Percentiles rank a stretch among this genome's conserved stretches.
Evolutionary conservation across 1,284 basidiomycete genomes (phyloP).

Genomic region (Calocybe gambosa): DNA sequence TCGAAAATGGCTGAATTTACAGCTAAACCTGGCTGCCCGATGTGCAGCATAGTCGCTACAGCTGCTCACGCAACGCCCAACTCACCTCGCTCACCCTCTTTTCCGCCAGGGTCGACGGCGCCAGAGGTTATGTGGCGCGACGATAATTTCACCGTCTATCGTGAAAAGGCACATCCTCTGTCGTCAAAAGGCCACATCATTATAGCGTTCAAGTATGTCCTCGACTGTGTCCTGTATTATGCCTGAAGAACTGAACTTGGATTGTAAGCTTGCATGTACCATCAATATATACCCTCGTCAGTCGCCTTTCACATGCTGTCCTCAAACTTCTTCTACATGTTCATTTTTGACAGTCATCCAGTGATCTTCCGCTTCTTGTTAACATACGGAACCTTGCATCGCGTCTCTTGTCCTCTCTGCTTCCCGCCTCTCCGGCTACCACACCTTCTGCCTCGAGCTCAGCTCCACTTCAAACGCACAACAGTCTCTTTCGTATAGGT

Average conservation of each 20-base stretch:
- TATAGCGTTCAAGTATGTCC: constrained; percentile 65
- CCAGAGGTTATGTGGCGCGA: constrained; percentile 67
- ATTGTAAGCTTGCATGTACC: constrained; percentile 60
- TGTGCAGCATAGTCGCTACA: constrained; percentile 66
- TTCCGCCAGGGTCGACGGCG: constrained; percentile 37
- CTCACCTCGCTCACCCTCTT: constrained; percentile 40
- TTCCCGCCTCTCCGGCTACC: constrained; percentile 31
- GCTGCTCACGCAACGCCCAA: constrained; percentile 38
- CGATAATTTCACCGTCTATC: constrained; percentile 68
- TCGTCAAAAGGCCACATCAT: constrained; percentile 66
- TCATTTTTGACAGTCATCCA: constrained; percentile 49
- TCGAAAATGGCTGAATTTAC: constrained; percentile 45
- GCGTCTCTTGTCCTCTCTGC: constrained; percentile 46
- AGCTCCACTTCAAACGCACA: constrained; percentile 23
- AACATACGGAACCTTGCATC: constrained; percentile 53
- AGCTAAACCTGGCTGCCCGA: constrained; percentile 61
- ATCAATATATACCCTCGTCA: constrained; percentile 64
- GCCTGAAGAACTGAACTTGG: constrained; percentile 6
- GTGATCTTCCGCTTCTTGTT: constrained; percentile 65
- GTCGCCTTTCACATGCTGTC: constrained; percentile 21
- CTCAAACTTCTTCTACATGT: constrained; percentile 8
- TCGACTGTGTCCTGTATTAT: constrained; percentile 5
- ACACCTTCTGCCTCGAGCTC: constrained; percentile 22
- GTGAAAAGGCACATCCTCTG: constrained; percentile 60
- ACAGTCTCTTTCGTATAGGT: constrained; percentile 49